These are phyloP conservation scores for Ganoderma multipileum DNA, from an alignment of 1,284 basidiomycete genomes.

Conservation along the genomic window DNA sequence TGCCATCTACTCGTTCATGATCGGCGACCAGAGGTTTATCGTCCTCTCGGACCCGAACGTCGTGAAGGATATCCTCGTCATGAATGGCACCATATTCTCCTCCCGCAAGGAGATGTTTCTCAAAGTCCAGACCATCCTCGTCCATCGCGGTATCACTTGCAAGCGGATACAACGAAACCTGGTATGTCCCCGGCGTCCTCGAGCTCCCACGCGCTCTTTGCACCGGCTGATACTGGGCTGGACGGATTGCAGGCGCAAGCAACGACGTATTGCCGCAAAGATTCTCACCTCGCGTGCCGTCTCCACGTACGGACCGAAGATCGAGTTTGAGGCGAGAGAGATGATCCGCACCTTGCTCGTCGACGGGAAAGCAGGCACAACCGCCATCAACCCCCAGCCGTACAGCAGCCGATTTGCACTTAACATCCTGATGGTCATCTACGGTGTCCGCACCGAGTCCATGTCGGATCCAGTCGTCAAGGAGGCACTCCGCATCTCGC, in stretches of 20 bases:
- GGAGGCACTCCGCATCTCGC: conserved; percentile 40
- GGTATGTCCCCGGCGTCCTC: conserved; percentile 40
- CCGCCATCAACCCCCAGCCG: conserved; percentile 45
- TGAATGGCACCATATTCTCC: conserved; percentile 50
- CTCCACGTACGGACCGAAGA: not conserved
- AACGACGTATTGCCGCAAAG: not conserved
- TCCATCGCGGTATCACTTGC: conserved; percentile 49
- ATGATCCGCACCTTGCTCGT: conserved; percentile 44
- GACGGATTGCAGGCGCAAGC: not conserved
- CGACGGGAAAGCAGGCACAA: conserved; percentile 38
- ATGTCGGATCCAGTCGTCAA: conserved; percentile 42
- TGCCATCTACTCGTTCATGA: conserved; percentile 46
- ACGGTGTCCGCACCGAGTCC: conserved; percentile 44
- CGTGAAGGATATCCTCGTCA: conserved; percentile 48
- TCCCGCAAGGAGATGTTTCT: conserved; percentile 48
- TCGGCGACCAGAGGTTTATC: conserved; percentile 51
- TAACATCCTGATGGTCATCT: conserved; percentile 47
- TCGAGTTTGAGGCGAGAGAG: conserved; percentile 40
- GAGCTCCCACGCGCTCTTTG: not conserved
- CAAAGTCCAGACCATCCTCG: conserved; percentile 49
- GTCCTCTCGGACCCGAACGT: conserved; percentile 50
- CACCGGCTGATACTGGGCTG: not conserved
- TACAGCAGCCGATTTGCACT: conserved; percentile 41
- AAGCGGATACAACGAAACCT: conserved; percentile 46
- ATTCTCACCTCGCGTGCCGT: not conserved